Conservation (phyloP, 2,329 filamentous ascomycete species). For the Calcarisporium arbuscula region DNA sequence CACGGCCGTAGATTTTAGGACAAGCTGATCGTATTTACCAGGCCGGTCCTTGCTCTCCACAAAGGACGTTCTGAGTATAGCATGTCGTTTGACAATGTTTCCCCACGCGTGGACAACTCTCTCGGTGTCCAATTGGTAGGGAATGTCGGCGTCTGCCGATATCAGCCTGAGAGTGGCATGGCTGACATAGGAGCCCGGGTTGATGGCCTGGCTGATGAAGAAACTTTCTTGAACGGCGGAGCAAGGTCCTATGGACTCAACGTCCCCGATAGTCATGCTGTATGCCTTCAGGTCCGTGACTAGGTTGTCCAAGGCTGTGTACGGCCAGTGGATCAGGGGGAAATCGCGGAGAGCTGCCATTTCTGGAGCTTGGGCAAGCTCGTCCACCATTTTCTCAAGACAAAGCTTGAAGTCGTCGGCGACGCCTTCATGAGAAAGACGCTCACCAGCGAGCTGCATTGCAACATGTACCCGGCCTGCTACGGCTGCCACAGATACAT, state of each 20-base stretch:
- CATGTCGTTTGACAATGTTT: constrained; percentile 2
- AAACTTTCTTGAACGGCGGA: constrained; percentile 6
- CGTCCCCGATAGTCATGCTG: not conserved
- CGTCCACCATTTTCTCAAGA: too few relatives aligned
- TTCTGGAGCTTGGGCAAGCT: constrained; percentile 1
- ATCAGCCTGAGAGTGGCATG: constrained; percentile 30
- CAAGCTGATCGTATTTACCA: constrained; percentile 6
- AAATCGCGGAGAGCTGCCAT: constrained; percentile 1
- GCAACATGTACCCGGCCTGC: too few relatives aligned
- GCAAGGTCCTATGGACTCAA: constrained; percentile 7
- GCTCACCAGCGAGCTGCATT: too few relatives aligned
- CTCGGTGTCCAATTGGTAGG: constrained; percentile 25
- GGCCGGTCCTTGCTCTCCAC: constrained; percentile 5
- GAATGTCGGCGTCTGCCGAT: too few relatives aligned
- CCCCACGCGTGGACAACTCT: constrained; percentile 32
- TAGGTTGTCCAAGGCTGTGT: too few relatives aligned
- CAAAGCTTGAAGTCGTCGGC: too few relatives aligned
- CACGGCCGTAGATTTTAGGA: constrained; percentile 11
- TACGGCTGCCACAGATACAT: too few relatives aligned
- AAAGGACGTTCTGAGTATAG: constrained; percentile 4
- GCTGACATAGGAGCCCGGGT: constrained; percentile 2
- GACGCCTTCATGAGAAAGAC: too few relatives aligned
- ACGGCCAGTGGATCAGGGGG: too few relatives aligned
- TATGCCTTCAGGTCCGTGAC: too few relatives aligned
- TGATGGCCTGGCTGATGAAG: constrained; percentile 3